Evolutionary conservation across 2,329 filamentous ascomycete species (phyloP).

Genomic region (Neofusicoccum sp.): DNA sequence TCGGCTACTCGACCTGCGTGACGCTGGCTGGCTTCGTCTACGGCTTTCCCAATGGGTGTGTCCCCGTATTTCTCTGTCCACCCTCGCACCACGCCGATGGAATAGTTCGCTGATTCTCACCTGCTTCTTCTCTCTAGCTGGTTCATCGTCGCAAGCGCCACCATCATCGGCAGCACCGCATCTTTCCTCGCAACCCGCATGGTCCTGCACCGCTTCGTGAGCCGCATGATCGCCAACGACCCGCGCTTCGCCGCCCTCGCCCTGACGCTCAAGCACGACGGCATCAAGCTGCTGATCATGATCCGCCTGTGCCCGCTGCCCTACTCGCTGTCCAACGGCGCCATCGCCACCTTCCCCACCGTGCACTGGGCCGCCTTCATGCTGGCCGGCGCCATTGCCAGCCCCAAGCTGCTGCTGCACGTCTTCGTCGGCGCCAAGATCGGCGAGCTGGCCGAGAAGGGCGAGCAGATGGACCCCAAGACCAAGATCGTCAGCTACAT

Average conservation of each 20-base stretch:
- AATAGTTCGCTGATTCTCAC: background rate
- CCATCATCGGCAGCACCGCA: conserved; percentile 73
- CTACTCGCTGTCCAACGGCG: conserved; percentile 91
- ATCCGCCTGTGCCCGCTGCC: conserved; percentile 91
- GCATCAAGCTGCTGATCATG: conserved; percentile 84
- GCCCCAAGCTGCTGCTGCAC: conserved; percentile 86
- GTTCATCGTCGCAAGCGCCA: conserved; percentile 80
- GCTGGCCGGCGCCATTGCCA: conserved; percentile 77
- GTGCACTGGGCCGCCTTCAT: conserved; percentile 77
- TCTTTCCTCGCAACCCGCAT: conserved; percentile 82
- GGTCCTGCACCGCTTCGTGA: conserved; percentile 75
- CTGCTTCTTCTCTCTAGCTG: conserved; percentile 58
- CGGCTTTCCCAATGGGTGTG: conserved; percentile 71
- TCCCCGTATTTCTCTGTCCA: conserved; percentile 27
- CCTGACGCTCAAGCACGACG: conserved; percentile 87
- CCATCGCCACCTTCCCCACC: conserved; percentile 89
- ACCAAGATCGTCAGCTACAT: conserved; percentile 84
- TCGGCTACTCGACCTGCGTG: conserved; percentile 81
- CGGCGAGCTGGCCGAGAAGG: conserved; percentile 78
- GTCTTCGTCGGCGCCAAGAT: conserved; percentile 89
- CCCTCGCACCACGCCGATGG: background rate
- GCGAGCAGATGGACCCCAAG: conserved; percentile 76
- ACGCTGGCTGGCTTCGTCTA: conserved; percentile 73
- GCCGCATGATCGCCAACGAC: conserved; percentile 78
- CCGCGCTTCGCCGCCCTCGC: conserved; percentile 85